A percentile compares a stretch with the other conserved stretches of the same genome.
These are phyloP conservation scores for Diaporthe citrichinensis DNA, from an alignment of 2,329 filamentous ascomycete species.

Conservation along the genomic window DNA sequence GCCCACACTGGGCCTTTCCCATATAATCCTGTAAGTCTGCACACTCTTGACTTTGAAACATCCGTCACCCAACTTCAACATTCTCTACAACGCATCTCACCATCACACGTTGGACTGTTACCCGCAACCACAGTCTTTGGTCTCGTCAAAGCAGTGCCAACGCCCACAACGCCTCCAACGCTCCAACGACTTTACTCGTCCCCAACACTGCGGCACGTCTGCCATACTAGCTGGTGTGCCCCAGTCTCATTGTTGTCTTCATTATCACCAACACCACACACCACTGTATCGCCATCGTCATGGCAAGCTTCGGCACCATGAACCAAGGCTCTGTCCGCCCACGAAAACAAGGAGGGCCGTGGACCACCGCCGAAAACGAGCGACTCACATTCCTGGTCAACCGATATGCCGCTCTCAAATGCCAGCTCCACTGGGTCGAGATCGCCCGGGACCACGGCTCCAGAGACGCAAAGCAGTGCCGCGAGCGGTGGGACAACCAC, in stretches of 20 bases:
- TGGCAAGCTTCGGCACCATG: constrained; percentile 1
- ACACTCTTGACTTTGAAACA: constrained; percentile 32
- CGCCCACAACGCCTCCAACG: constrained; percentile 5
- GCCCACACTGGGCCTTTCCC: constrained; percentile 18
- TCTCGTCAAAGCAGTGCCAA: constrained; percentile 6
- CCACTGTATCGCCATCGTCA: background rate
- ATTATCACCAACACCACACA: background rate
- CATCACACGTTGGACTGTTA: background rate
- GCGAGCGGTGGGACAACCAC: constrained; percentile 95
- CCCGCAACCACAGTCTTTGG: background rate
- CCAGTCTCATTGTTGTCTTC: background rate
- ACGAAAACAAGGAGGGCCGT: constrained; percentile 23
- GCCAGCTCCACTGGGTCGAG: constrained; percentile 80
- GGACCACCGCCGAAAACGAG: background rate
- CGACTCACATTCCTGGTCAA: background rate
- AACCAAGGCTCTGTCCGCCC: constrained; percentile 18
- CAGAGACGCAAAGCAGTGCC: constrained; percentile 92
- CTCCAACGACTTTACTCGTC: background rate
- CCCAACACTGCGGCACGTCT: background rate
- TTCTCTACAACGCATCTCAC: background rate
- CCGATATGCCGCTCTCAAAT: background rate
- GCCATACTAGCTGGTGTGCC: background rate
- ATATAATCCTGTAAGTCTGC: constrained; percentile 23
- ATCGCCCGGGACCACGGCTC: constrained; percentile 83
- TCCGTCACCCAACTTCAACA: constrained; percentile 23